These are phyloP conservation scores for Cymbidium sinense DNA, from an alignment of 106 monocot genomes.

Conservation along the genomic window DNA sequence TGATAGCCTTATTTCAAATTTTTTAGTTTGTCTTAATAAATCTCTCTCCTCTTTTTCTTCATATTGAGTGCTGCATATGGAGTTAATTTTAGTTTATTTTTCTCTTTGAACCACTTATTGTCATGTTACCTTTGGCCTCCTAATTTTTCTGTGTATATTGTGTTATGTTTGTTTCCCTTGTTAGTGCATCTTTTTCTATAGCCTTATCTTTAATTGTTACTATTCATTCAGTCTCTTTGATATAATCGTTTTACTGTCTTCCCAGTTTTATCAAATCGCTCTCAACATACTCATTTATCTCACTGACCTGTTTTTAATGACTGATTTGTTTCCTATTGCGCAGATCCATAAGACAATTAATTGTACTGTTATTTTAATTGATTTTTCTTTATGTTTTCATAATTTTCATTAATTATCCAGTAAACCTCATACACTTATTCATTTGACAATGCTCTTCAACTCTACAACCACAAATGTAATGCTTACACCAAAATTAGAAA, in stretches of 20 bases:
- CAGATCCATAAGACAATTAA: not conserved
- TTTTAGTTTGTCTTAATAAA: not conserved
- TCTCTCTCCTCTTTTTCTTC: not conserved
- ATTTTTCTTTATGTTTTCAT: not conserved
- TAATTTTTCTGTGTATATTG: not conserved
- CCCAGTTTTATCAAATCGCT: not conserved
- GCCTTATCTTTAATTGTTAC: not conserved
- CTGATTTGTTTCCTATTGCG: not conserved
- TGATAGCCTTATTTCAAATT: not conserved
- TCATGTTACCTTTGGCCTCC: not conserved
- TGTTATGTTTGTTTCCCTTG: not conserved
- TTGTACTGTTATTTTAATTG: not conserved
- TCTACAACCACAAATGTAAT: no score
- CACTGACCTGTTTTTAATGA: not conserved
- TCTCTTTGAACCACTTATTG: no score
- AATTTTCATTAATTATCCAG: not conserved
- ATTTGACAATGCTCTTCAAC: not conserved
- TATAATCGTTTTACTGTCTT: not conserved
- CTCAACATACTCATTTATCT: not conserved
- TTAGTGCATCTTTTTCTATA: not conserved
- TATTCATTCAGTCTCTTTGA: not conserved
- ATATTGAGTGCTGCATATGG: not conserved
- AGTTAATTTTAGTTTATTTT: not conserved
- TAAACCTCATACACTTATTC: not conserved
- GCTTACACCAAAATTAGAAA: no score